Evolutionary conservation across 2,329 filamentous ascomycete species (phyloP), one percentile per base, ranked within the genome.

Genomic region (Colletotrichum cereale): DNA sequence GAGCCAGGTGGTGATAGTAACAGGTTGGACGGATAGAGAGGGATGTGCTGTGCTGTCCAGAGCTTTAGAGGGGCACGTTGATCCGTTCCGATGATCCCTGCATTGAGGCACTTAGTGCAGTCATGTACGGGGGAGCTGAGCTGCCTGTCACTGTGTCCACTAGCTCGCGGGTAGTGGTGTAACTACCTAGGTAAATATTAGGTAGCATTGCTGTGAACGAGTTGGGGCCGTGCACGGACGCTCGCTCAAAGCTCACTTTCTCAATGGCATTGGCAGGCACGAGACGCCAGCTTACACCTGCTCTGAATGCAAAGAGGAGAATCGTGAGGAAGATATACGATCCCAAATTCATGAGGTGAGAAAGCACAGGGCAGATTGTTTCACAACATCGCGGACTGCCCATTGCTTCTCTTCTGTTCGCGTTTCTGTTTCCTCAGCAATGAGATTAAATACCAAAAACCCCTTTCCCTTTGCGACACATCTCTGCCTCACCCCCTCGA

Each of bases 331-430:
- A 42, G 14, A 62, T 26, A 62, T 12, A 31, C 12, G 34, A 56
- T 56, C 31, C 38, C 34, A 62, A 48, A 29, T 12, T 40, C n/a
- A 48, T 69, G 60, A 68, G 65, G 67, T 60, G 66, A 71, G 55
- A 24, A 62, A 71, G 69, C 69, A 72, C 66, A 69, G 69, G 66
- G 69, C 66, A 69, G 69, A 69, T 55, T 26, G 69, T 68, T 72
- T 72, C 66, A 72, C 53, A 63, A 42, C 2, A 11, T 18, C 36
- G 18, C 6, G 5, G 16, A 16, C 65, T 68, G 24, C 26, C 31
- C n/a, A 3, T 64, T 56, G 53, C 44, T 60, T 34, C 47, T 56
- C 47, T 48, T 53, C 12, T 44, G 40, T 24, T 71, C 34, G 26
- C 24, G 7, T 36, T 34, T 38, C 40, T 40, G 18, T 48, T 60